Evolutionary conservation across 2,329 filamentous ascomycete species (phyloP), one percentile per base, ranked within the genome.

Genomic region (Leptodontidium sp.): DNA sequence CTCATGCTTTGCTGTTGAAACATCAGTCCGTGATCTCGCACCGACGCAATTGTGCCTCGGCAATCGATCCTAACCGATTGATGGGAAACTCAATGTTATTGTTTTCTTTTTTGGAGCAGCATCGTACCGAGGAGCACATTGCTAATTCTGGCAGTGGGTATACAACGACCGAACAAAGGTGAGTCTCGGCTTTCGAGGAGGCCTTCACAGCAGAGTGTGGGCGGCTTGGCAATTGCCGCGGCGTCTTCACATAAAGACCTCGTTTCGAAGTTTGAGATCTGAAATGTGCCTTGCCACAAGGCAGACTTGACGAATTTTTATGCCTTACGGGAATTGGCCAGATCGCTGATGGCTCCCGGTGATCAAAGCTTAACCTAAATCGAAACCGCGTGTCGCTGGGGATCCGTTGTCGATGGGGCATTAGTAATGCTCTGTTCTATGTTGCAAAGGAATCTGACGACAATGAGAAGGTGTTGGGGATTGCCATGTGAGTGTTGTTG

Each of bases 381-480:
- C 69, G 73, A 69, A 73, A 74, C 63, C 66, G 71, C 21, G 71
- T 76, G 4, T 76, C 75, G 45, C 67, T 77, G 24, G 84, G 83
- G 1, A 86, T 91, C 1, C 86, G 91, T 64, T 92, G 90, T 80
- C 82, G 83, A 71, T 93, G 90, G 88, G 90, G 91, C 32, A 91
- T 93, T 77, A 84, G 85, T 64, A 88, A 91, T 76, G 89, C 86
- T 64, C 84, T 91, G 47, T 91, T 93, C 80, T 87, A 91, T 73
- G 88, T 93, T 68, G 89, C 89, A 11, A 91, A 89, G 78, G 87
- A 91, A 74, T 80, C 83, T 4, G 81, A 82, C 0, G 62, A 65
- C 26, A 70, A 71, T 40, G 68, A 72, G 38, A 79, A 76, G 67
- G 84, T 93, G 45, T 84, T 93, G 35, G 91, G 91, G 11, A 88